phyloP scores from a whole-genome alignment of 2,329 filamentous ascomycete species.

The Karstenula rhodostoma region DNA sequence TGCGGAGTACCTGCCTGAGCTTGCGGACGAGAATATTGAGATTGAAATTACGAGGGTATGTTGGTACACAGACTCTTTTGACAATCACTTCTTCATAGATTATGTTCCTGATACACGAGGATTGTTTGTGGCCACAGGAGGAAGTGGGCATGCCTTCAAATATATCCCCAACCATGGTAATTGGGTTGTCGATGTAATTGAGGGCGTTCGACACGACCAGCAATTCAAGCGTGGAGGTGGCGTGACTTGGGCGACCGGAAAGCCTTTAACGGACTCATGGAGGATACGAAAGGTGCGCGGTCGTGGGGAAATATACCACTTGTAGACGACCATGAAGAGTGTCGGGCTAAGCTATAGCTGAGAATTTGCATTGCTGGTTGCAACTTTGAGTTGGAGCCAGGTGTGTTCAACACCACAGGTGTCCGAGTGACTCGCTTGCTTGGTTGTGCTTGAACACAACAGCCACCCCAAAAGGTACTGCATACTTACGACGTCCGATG shows the following conservation, averaged over 20 bases:
- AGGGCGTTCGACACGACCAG: conserved; percentile 20
- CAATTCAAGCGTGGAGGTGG: conserved; percentile 25
- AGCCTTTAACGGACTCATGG: not conserved
- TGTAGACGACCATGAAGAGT: not conserved
- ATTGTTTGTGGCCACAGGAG: conserved; percentile 41
- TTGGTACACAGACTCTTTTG: not conserved
- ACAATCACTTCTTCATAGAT: not conserved
- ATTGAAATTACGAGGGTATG: not conserved
- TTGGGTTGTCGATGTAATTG: conserved; percentile 36
- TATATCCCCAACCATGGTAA: conserved; percentile 41
- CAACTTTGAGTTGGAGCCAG: not conserved
- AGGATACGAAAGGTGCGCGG: not conserved
- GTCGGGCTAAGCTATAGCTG: not conserved
- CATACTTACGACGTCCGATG: too few species aligned
- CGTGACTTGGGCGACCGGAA: conserved; percentile 1
- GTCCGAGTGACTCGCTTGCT: too few species aligned
- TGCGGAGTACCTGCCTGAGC: conserved; percentile 54
- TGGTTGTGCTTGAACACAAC: too few species aligned
- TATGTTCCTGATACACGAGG: conserved; percentile 27
- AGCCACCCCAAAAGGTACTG: too few species aligned
- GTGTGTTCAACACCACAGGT: too few species aligned
- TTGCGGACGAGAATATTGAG: conserved; percentile 31
- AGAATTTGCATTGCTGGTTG: not conserved
- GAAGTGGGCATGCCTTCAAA: conserved; percentile 44
- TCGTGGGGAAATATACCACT: not conserved